These are phyloP conservation scores for Boletus huronensis DNA, from an alignment of 768 basidiomycete genomes.

Conservation along the genomic window DNA sequence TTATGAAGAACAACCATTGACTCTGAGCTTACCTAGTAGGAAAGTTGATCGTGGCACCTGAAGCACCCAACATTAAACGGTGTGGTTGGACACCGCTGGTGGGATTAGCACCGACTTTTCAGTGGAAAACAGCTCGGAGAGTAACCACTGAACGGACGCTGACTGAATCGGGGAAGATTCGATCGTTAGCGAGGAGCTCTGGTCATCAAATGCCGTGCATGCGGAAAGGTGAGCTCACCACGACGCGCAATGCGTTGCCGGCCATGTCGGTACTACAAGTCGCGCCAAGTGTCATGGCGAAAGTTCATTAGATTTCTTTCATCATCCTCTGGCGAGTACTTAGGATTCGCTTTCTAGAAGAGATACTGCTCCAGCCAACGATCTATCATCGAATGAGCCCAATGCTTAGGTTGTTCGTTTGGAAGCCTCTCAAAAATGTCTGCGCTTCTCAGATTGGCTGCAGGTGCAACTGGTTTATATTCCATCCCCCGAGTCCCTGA, in stretches of 20 bases:
- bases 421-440: neutral
- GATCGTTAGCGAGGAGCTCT: neutral
- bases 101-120: no score
- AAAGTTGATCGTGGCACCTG: neutral
- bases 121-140: neutral
- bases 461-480: neutral
- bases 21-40: neutral
- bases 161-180: neutral
- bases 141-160: no score
- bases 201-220: neutral
- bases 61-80: neutral
- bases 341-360: neutral
- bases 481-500: neutral
- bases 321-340: neutral
- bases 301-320: neutral
- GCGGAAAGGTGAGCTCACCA: neutral
- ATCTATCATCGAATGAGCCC: neutral
- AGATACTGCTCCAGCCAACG: neutral
- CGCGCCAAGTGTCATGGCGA: neutral
- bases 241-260: no score
- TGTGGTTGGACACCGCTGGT: neutral
- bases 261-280: no score
- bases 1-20: no score
- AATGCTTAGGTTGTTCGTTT: no score
- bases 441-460: neutral